These are phyloP conservation scores for Russula brevipes DNA, from an alignment of 768 basidiomycete genomes.

Conservation along the genomic window DNA sequence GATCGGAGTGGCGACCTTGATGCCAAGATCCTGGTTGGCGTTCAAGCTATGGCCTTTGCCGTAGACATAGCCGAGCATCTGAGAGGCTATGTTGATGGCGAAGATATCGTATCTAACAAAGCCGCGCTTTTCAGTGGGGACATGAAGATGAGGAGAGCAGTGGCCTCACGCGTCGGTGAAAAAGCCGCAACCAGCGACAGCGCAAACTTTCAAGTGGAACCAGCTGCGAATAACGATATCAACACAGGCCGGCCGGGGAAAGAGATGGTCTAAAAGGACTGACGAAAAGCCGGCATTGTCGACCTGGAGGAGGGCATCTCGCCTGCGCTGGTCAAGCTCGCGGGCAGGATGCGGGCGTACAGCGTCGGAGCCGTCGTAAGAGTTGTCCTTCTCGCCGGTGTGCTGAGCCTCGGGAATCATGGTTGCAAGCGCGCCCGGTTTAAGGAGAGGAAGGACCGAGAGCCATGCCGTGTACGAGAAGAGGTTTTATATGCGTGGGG, in stretches of 20 bases:
- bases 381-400: conserved; percentile 13
- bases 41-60: conserved; percentile 37
- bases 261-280: conserved; percentile 26
- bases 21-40: conserved; percentile 43
- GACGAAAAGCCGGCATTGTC: conserved; percentile 85
- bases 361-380: conserved; percentile 1
- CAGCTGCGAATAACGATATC: conserved; percentile 29
- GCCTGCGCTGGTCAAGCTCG: conserved; percentile 62
- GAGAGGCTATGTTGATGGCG: conserved; percentile 79
- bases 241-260: neutral
- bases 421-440: neutral
- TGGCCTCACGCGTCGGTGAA: conserved; percentile 70
- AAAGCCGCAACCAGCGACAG: conserved; percentile 74
- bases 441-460: neutral
- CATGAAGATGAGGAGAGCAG: neutral
- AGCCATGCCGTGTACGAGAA: neutral
- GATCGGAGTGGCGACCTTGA: conserved; percentile 41
- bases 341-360: neutral
- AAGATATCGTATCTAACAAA: conserved; percentile 70
- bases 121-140: neutral
- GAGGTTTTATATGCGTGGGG: conserved; percentile 1
- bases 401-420: conserved; percentile 13
- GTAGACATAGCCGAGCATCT: conserved; percentile 83
- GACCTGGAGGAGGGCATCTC: conserved; percentile 77
- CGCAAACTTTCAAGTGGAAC: conserved; percentile 46